Percentiles rank a stretch among this genome's conserved stretches.
Evolutionary conservation across 2,329 filamentous ascomycete genomes (phyloP).

Genomic region (Alternaria infectoria): DNA sequence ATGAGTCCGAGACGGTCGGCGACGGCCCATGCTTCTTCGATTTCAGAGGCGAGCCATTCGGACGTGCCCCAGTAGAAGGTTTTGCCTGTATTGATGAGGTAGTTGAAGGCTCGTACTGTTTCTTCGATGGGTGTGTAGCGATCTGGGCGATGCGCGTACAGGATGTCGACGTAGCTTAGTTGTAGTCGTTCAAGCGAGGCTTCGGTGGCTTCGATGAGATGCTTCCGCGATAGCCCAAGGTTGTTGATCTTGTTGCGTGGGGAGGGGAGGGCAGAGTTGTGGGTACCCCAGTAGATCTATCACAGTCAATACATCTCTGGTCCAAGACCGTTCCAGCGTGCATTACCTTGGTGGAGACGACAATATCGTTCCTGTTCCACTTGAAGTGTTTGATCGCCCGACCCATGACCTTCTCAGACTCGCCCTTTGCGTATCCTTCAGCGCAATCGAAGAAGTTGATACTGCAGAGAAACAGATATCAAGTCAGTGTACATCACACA

Average conservation of each 20-base stretch:
- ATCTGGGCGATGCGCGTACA: conserved; percentile 74
- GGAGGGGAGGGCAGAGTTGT: conserved; percentile 51
- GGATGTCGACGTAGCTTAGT: conserved; percentile 69
- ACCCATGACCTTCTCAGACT: conserved; percentile 63
- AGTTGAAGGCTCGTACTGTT: conserved; percentile 73
- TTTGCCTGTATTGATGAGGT: conserved; percentile 71
- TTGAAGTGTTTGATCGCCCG: conserved; percentile 63
- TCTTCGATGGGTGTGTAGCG: conserved; percentile 73
- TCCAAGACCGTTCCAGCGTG: not conserved
- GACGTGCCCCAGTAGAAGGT: conserved; percentile 70
- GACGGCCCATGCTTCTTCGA: conserved; percentile 65
- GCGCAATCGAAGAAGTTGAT: conserved; percentile 69
- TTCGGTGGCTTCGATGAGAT: conserved; percentile 70
- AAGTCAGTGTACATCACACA: not conserved
- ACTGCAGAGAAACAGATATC: conserved; percentile 21
- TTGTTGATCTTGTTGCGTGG: conserved; percentile 70
- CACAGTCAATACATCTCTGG: not conserved
- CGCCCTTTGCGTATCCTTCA: conserved; percentile 60
- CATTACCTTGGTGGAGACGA: conserved; percentile 63
- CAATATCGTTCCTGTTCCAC: conserved; percentile 64
- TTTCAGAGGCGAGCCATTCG: conserved; percentile 66
- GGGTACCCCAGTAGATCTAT: conserved; percentile 69
- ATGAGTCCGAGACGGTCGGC: conserved; percentile 65
- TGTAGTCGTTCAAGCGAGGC: conserved; percentile 63
- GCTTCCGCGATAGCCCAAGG: conserved; percentile 70